phyloP scores from a whole-genome alignment of 805 yeast species.

The Wickerhamiella shivajii region DNA sequence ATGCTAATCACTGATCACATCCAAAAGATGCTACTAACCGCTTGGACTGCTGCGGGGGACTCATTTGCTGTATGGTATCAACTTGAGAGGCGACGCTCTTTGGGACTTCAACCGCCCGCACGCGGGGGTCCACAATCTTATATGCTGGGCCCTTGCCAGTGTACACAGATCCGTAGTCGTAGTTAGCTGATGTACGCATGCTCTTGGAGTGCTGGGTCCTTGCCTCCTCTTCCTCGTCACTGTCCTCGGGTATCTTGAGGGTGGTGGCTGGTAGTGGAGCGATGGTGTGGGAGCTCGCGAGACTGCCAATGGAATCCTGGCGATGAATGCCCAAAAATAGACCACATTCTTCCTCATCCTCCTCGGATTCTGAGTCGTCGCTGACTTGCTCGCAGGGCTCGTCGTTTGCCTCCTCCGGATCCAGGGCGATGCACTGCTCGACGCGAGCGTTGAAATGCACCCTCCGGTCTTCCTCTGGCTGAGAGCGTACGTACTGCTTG shows the following conservation, averaged over 20 bases:
- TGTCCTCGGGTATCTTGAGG: conserved; percentile 57
- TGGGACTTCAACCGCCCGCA: conserved; percentile 17
- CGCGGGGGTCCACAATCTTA: conserved; percentile 19
- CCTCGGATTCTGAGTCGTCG: conserved; percentile 19
- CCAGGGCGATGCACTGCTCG: conserved; percentile 80
- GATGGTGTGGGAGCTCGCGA: conserved; percentile 29
- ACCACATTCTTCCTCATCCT: conserved; percentile 54
- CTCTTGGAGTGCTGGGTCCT: conserved; percentile 11
- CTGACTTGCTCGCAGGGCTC: conserved; percentile 9
- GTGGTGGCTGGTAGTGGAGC: conserved; percentile 77
- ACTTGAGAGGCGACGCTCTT: conserved; percentile 6
- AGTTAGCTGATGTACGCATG: conserved; percentile 17
- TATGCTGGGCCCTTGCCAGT: conserved; percentile 11
- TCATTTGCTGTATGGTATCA: background rate
- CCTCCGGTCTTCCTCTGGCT: conserved; percentile 33
- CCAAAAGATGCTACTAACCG: conserved; percentile 4
- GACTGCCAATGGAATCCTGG: conserved; percentile 19
- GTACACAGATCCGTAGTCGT: conserved; percentile 12
- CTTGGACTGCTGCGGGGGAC: background rate
- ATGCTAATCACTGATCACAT: background rate
- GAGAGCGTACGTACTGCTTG: conserved; percentile 18
- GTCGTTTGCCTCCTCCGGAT: conserved; percentile 17
- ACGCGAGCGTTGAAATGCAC: conserved; percentile 92
- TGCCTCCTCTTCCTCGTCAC: conserved; percentile 36
- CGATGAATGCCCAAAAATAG: conserved; percentile 42